Conservation (phyloP, 768 basidiomycete species). For the Boletales sp. region DNA sequence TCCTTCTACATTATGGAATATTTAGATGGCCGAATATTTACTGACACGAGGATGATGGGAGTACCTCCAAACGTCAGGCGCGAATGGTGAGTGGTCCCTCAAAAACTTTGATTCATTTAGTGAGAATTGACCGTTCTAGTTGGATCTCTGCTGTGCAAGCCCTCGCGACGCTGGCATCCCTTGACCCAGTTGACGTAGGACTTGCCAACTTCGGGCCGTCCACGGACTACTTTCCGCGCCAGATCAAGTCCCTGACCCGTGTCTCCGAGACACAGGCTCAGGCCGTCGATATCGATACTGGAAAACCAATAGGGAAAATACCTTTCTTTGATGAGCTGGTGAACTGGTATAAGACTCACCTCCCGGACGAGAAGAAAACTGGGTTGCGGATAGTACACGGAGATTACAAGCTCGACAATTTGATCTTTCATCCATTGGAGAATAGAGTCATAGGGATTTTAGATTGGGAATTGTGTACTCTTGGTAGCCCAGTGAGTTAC, state of each 20-base stretch:
- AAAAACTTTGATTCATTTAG: not conserved
- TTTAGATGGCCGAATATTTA: constrained; percentile 90
- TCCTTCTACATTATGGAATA: constrained; percentile 98
- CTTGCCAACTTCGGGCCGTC: constrained; percentile 68
- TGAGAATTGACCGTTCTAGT: constrained; percentile 35
- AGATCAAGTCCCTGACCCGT: constrained; percentile 83
- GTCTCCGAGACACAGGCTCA: constrained; percentile 79
- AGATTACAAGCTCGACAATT: constrained; percentile 97
- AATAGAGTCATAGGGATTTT: constrained; percentile 91
- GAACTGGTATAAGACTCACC: constrained; percentile 68
- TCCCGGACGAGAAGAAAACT: constrained; percentile 73
- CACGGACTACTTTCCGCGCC: constrained; percentile 86
- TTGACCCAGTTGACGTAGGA: constrained; percentile 63
- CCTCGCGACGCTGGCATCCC: constrained; percentile 62
- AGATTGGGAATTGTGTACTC: constrained; percentile 96
- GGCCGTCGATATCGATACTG: constrained; percentile 62
- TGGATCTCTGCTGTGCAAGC: constrained; percentile 76
- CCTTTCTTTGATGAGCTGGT: constrained; percentile 72
- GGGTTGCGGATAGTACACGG: constrained; percentile 92
- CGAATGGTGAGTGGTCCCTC: constrained; percentile 55
- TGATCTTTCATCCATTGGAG: constrained; percentile 91
- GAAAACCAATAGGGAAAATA: constrained; percentile 60
- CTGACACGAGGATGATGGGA: constrained; percentile 75
- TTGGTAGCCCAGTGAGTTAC: constrained; percentile 77
- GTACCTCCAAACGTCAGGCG: constrained; percentile 56